Percentiles rank a stretch among this genome's conserved stretches.
Evolutionary conservation across 768 basidiomycete species (phyloP).

Genomic region (Pulveroboletus sp.): DNA sequence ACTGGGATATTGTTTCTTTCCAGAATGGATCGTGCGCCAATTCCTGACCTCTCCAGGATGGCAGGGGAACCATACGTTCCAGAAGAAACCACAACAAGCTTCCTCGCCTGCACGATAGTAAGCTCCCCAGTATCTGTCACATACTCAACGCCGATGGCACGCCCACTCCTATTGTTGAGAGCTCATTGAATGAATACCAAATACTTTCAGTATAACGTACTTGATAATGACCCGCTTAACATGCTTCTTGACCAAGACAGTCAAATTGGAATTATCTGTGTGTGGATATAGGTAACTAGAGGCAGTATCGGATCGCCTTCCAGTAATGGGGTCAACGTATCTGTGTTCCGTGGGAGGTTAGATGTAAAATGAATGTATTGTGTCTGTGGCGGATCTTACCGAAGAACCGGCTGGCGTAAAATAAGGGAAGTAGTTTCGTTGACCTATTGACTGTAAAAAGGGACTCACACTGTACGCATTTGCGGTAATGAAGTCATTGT

Average conservation of each 20-base stretch:
- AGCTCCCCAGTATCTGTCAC: conserved; percentile 16
- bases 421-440: background rate
- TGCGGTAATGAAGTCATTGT: conserved; percentile 39
- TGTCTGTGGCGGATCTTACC: conserved; percentile 7
- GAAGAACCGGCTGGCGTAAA: conserved; percentile 16
- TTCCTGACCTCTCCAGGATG: conserved; percentile 64
- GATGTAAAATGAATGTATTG: background rate
- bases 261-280: conserved; percentile 28
- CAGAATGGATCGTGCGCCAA: conserved; percentile 55
- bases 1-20: conserved; percentile 43
- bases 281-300: conserved; percentile 39
- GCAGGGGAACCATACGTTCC: conserved; percentile 57
- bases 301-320: conserved; percentile 28
- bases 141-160: conserved; percentile 40
- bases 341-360: conserved; percentile 32
- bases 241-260: conserved; percentile 28
- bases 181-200: background rate
- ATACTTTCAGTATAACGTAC: conserved; percentile 18
- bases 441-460: background rate
- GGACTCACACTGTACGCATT: conserved; percentile 27
- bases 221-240: conserved; percentile 38
- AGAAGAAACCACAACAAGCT: conserved; percentile 48
- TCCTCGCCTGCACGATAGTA: conserved; percentile 27
- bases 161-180: conserved; percentile 28
- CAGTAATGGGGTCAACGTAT: conserved; percentile 49